Conservation (phyloP, 1,284 basidiomycete species). For the Irpex lacteus region DNA sequence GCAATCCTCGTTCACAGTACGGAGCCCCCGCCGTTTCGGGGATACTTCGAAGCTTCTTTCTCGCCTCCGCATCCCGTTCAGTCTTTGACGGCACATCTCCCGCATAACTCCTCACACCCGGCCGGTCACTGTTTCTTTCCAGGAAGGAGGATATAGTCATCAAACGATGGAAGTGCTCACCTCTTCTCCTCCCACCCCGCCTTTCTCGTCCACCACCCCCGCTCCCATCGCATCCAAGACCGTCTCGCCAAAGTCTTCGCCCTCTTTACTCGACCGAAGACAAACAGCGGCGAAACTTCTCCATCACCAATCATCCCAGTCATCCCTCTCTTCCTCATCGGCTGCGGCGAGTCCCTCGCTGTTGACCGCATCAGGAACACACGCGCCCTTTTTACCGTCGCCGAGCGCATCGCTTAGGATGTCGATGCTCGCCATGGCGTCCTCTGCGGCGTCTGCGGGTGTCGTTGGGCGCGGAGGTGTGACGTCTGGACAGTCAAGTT, state of each 20-base stretch:
- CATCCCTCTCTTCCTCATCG: background rate
- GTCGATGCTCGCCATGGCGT: conserved; percentile 3
- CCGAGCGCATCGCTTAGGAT: conserved; percentile 1
- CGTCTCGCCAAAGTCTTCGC: background rate
- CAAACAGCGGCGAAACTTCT: conserved; percentile 12
- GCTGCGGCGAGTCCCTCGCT: background rate
- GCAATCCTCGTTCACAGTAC: too few relatives aligned
- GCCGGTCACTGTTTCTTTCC: background rate
- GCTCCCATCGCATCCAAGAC: background rate
- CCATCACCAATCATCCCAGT: conserved; percentile 5
- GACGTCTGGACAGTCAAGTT: conserved; percentile 22
- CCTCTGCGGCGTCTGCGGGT: conserved; percentile 11
- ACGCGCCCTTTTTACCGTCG: conserved; percentile 14
- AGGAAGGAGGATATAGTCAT: background rate
- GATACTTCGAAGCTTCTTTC: background rate
- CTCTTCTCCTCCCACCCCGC: background rate
- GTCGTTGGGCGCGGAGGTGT: background rate
- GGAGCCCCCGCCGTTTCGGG: background rate
- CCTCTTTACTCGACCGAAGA: conserved; percentile 21
- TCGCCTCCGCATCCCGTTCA: background rate
- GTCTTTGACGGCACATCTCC: background rate
- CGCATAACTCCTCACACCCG: background rate
- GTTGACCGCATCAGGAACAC: conserved; percentile 4
- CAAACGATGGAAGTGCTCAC: background rate
- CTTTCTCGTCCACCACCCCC: background rate